Evolutionary conservation across 495 filamentous ascomycete species (phyloP), one percentile per base, ranked within the genome.

Genomic region (Penicillium longicatenatum): DNA sequence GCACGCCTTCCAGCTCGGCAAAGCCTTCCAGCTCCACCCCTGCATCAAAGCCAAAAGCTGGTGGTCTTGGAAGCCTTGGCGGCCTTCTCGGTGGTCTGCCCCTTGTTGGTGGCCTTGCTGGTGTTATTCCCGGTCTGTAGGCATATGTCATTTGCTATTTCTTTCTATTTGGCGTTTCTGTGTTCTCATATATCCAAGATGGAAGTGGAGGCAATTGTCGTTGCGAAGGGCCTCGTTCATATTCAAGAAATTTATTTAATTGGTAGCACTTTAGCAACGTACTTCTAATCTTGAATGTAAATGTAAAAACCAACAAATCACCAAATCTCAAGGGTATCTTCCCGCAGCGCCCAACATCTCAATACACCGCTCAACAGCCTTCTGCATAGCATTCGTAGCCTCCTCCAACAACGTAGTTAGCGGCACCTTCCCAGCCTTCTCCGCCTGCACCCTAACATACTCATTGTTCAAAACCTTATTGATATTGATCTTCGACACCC

Each of bases 381-480:
- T 79, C 75, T 92, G 89, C 84, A 93, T 92, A 43, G 76, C 81
- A 59, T 79, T 70, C 22, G 88, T 92, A 11, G 84, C 86, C 62
- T 86, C 83, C 75, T 91, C 89, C 56, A 92, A 84, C 51, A 92
- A 70, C 35, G 79, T 77, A 39, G 88, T 93, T 69, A 92, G 69
- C 8, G 85, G 83, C 26, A 70, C 72, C 75, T 87, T 86, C 1
- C 83, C 86, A 10, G 79, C 79, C 77, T 84, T 86, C 76, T 90
- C 86, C 59, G 79, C 73, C 79, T 85, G 82, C 42, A 87, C 83
- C 58, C 78, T 70, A 42, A 83, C 79, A 67, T 87, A 92, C 68
- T 83, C 81, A 63, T 83, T 82, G 70, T 92, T 91, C 79, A 94
- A 80, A 45, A 89, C 84, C 74, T 91, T 89, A 69, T 94, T 93